Percentiles rank a stretch among this genome's conserved stretches.
Conservation (phyloP, 306 rosid genomes). For the Quercus wislizeni region DNA sequence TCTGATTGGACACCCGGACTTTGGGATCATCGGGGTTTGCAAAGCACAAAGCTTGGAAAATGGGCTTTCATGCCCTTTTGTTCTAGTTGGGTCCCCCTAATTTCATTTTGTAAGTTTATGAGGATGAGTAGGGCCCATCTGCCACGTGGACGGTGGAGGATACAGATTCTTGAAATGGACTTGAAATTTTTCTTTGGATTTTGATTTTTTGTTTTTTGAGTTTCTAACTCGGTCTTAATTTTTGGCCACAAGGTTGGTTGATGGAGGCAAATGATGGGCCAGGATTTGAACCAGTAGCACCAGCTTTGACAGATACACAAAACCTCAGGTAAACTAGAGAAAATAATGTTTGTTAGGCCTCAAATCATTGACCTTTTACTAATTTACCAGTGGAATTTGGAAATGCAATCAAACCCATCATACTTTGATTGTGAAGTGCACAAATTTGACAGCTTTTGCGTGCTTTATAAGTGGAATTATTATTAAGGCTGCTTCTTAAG, state of each 20-base stretch:
- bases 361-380: too few relatives aligned
- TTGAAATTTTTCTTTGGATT: background rate
- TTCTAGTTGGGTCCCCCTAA: conserved; percentile 13
- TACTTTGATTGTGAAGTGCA: too few relatives aligned
- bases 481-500: too few relatives aligned
- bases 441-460: too few relatives aligned
- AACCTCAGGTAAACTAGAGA: conserved; percentile 48
- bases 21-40: background rate
- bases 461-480: too few relatives aligned
- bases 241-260: conserved; percentile 38
- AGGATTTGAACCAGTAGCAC: conserved; percentile 17
- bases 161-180: conserved; percentile 1
- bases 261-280: conserved; percentile 32
- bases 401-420: background rate
- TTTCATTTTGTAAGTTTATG: background rate
- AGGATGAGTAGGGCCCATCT: background rate
- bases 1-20: conserved; percentile 20
- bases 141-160: conserved; percentile 44
- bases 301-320: conserved; percentile 16
- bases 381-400: too few relatives aligned
- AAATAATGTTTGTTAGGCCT: background rate
- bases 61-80: background rate
- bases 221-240: conserved; percentile 13
- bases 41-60: background rate
- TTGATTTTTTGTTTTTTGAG: background rate